A percentile compares a stretch with the other conserved stretches of the same genome.
These are phyloP conservation scores for Colletotrichum sp. DNA, from an alignment of 2,329 filamentous ascomycete species.

Conservation along the genomic window DNA sequence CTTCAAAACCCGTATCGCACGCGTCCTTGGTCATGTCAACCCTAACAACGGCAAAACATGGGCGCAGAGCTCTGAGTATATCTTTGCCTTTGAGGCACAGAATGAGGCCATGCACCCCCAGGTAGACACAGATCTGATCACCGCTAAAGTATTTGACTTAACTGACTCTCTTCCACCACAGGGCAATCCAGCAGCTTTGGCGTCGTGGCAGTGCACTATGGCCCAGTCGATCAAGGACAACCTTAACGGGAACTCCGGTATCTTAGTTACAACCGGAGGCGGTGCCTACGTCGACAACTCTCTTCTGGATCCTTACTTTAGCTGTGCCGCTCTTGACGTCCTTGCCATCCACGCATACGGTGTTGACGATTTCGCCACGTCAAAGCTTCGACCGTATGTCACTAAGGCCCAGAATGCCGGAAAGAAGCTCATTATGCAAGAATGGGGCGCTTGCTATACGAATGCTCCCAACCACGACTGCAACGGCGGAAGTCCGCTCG, in stretches of 20 bases:
- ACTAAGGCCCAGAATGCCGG: conserved; percentile 26
- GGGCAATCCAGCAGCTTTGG: conserved; percentile 20
- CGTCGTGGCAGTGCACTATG: conserved; percentile 28
- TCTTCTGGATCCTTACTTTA: conserved; percentile 21
- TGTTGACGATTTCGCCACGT: conserved; percentile 26
- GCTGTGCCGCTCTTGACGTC: conserved; percentile 12
- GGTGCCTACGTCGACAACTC: conserved; percentile 22
- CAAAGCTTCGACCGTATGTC: conserved; percentile 27
- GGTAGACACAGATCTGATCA: neutral
- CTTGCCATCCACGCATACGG: conserved; percentile 32
- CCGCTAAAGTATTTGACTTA: neutral
- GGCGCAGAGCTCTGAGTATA: conserved; percentile 25
- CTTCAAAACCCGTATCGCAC: conserved; percentile 19
- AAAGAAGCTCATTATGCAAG: conserved; percentile 37
- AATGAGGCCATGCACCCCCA: conserved; percentile 27
- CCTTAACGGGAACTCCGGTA: conserved; percentile 16
- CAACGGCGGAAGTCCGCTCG: conserved; percentile 17
- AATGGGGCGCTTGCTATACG: conserved; percentile 35
- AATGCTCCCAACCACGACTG: conserved; percentile 31
- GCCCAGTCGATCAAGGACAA: conserved; percentile 26
- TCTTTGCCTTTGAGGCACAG: conserved; percentile 28
- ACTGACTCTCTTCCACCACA: neutral
- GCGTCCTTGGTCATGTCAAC: conserved; percentile 17
- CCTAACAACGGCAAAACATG: conserved; percentile 20
- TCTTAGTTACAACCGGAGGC: conserved; percentile 26